phyloP scores from a whole-genome alignment of 1,284 basidiomycete species.

The Cerrena zonata region DNA sequence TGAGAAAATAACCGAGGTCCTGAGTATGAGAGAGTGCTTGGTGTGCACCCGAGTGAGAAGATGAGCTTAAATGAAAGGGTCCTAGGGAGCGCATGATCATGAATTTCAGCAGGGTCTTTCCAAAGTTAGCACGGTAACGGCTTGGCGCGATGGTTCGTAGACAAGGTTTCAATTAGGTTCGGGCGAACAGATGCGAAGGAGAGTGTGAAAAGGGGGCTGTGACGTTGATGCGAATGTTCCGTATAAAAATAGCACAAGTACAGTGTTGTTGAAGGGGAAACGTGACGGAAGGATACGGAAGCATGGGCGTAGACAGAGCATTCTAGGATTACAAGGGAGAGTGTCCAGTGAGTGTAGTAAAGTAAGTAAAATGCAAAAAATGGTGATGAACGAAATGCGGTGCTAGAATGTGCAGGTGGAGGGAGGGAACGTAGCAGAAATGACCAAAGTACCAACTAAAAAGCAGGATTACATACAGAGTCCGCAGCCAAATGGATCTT shows the following conservation, averaged over 20 bases:
- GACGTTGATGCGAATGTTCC: background rate
- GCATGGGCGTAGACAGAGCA: background rate
- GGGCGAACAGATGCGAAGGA: background rate
- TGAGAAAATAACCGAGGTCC: too few relatives aligned
- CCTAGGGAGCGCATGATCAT: background rate
- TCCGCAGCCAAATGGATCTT: too few relatives aligned
- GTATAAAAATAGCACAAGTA: background rate
- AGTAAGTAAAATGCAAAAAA: background rate
- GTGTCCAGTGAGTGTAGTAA: constrained; percentile 1
- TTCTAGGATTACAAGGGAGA: constrained; percentile 1
- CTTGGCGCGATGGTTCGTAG: too few relatives aligned
- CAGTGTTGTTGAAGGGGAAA: background rate
- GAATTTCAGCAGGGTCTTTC: too few relatives aligned
- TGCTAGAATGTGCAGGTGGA: background rate
- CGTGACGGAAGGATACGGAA: background rate
- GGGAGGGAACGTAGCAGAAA: too few relatives aligned
- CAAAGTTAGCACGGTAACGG: too few relatives aligned
- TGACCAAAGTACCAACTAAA: background rate
- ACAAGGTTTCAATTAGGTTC: too few relatives aligned
- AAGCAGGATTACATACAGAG: too few relatives aligned
- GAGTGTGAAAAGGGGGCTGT: background rate
- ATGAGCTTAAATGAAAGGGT: too few relatives aligned
- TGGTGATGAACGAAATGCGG: background rate
- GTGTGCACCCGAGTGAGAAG: too few relatives aligned
- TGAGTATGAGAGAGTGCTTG: too few relatives aligned